Conservation (phyloP, 345 rosid species). For the Salix brachista region DNA sequence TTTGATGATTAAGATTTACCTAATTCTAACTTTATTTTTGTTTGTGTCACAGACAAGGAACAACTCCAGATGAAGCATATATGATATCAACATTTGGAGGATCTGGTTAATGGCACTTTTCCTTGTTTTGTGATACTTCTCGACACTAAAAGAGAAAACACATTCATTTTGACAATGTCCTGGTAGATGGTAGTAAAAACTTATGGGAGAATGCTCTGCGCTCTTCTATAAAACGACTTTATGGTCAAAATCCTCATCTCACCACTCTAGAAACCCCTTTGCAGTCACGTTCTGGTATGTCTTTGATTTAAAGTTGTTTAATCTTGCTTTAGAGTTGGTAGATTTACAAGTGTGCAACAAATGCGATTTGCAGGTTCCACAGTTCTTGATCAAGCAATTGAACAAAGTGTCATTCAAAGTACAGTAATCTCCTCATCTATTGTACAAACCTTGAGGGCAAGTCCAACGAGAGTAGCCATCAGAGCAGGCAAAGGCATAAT, state of each 20-base stretch:
- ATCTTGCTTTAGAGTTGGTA: background rate
- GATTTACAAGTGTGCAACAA: conserved; percentile 13
- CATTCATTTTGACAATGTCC: conserved; percentile 14
- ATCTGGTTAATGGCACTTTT: conserved; percentile 45
- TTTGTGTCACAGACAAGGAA: conserved; percentile 67
- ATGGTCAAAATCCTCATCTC: conserved; percentile 47
- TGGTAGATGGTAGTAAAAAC: conserved; percentile 73
- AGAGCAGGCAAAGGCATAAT: too few species aligned
- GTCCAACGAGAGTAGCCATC: too few species aligned
- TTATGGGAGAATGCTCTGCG: conserved; percentile 85
- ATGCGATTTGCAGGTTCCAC: conserved; percentile 33
- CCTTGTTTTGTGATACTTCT: background rate
- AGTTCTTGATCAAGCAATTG: conserved; percentile 45
- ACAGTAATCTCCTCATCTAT: conserved; percentile 48
- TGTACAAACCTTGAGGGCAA: background rate
- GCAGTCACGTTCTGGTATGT: conserved; percentile 64
- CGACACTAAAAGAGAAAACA: background rate
- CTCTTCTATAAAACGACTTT: conserved; percentile 52
- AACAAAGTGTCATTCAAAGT: conserved; percentile 41
- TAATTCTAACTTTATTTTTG: background rate
- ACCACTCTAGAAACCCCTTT: conserved; percentile 58
- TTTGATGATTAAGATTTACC: background rate
- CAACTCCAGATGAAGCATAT: conserved; percentile 85
- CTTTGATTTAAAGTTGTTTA: background rate
- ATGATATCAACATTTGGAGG: conserved; percentile 98